Percentiles rank a stretch among this genome's conserved stretches.
These are phyloP conservation scores for Gossypium turneri DNA, from an alignment of 345 rosid species.

Conservation along the genomic window DNA sequence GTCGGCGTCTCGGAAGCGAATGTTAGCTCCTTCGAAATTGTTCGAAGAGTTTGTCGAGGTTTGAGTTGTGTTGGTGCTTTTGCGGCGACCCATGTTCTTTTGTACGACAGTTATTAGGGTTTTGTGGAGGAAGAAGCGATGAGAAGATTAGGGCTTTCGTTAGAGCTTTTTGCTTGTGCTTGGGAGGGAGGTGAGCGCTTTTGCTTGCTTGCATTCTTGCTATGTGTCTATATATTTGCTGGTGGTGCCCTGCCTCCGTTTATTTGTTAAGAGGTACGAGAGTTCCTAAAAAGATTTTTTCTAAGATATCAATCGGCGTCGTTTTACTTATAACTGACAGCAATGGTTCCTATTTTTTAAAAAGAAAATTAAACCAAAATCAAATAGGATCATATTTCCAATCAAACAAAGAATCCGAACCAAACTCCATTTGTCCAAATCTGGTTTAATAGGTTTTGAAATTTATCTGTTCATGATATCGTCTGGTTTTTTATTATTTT, in stretches of 20 bases:
- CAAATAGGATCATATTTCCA: too few species aligned
- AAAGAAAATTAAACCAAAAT: too few species aligned
- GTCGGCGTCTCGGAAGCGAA: slow-evolving; percentile 48
- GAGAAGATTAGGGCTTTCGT: slow-evolving; percentile 30
- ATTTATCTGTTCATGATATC: too few species aligned
- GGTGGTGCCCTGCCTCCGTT: neutral
- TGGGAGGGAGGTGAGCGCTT: neutral
- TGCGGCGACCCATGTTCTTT: slow-evolving; percentile 37
- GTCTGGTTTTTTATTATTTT: too few species aligned
- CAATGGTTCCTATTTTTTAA: too few species aligned
- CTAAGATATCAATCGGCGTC: neutral
- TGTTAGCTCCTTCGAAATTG: slow-evolving; percentile 33
- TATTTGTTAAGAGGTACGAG: neutral
- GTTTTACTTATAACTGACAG: neutral
- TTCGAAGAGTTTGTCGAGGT: slow-evolving; percentile 14
- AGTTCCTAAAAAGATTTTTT: neutral
- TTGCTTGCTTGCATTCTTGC: neutral
- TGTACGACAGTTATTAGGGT: slow-evolving; percentile 16
- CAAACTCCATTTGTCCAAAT: too few species aligned
- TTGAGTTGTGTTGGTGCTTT: slow-evolving; percentile 26
- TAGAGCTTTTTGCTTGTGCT: neutral
- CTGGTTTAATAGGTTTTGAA: too few species aligned
- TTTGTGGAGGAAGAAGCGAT: slow-evolving; percentile 18
- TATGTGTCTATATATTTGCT: neutral
- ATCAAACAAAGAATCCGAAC: too few species aligned